Evolutionary conservation across 345 rosid genomes (phyloP).

Genomic region (Eucalyptus marginata): DNA sequence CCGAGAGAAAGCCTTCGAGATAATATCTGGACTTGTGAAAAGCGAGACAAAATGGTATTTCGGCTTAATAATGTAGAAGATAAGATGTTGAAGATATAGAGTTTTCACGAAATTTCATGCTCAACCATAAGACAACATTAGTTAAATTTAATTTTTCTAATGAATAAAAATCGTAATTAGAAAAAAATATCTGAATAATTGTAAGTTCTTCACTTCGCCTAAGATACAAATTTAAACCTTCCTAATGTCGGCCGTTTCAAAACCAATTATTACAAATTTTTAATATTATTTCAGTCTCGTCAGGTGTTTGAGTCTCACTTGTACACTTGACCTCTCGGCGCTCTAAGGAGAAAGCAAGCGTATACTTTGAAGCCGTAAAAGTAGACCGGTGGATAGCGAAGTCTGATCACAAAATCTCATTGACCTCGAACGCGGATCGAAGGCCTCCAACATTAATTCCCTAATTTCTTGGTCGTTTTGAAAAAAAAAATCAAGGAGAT

Average conservation of each 20-base stretch:
- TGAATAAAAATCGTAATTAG: not conserved
- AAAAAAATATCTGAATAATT: not conserved
- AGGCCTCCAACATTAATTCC: not conserved
- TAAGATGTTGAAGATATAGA: not conserved
- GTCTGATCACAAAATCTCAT: not conserved
- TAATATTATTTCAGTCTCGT: not conserved
- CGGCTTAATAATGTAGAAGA: not conserved
- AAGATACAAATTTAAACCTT: not conserved
- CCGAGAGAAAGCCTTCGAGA: not conserved
- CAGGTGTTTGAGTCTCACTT: not conserved
- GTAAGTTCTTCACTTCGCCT: not conserved
- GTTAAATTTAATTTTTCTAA: accelerated
- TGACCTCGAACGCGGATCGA: not conserved
- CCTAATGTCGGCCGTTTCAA: not conserved
- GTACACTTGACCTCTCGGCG: not conserved
- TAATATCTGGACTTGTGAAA: not conserved
- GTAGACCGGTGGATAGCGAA: not conserved
- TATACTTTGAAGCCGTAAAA: too few species aligned
- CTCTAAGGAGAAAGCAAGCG: not conserved
- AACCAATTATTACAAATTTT: not conserved
- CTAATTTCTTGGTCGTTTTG: not conserved
- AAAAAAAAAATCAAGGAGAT: too few species aligned
- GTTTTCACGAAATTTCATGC: accelerated
- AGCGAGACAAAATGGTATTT: not conserved
- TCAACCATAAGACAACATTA: accelerated